These are phyloP conservation scores for Mucor circinelloides DNA, from an alignment of 371 early-diverging fungal genomes.

Conservation along the genomic window DNA sequence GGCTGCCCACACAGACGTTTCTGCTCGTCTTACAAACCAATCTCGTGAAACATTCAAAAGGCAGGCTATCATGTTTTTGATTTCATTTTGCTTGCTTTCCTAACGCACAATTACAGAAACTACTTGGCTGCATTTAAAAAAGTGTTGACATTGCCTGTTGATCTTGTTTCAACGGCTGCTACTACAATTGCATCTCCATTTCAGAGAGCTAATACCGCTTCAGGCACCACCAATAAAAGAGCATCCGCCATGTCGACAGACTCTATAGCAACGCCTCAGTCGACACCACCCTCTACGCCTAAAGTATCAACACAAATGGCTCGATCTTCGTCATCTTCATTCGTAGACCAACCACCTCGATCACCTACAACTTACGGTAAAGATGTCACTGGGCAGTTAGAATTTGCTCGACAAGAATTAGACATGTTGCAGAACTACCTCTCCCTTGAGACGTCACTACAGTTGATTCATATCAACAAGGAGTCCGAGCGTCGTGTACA, in stretches of 20 bases:
- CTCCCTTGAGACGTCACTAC: slow-evolving; percentile 76
- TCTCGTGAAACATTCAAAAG: slow-evolving; percentile 40
- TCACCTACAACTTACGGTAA: slow-evolving; percentile 2
- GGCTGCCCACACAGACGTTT: slow-evolving; percentile 11
- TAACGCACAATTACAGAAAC: slow-evolving; percentile 28
- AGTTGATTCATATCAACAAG: slow-evolving; percentile 81
- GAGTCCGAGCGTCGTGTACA: slow-evolving; percentile 71
- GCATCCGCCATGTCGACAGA: slow-evolving; percentile 20
- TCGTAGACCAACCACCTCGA: background rate
- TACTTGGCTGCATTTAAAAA: slow-evolving; percentile 58
- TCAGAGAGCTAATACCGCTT: slow-evolving; percentile 13
- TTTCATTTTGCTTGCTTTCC: background rate
- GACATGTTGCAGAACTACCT: slow-evolving; percentile 70
- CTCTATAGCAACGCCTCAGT: slow-evolving; percentile 18
- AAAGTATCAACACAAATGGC: slow-evolving; percentile 15
- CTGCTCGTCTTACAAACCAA: slow-evolving; percentile 37
- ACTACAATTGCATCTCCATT: slow-evolving; percentile 40
- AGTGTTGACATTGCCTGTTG: slow-evolving; percentile 50
- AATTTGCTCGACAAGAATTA: slow-evolving; percentile 39
- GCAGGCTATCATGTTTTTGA: background rate
- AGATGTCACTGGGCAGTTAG: slow-evolving; percentile 23
- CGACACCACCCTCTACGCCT: slow-evolving; percentile 31
- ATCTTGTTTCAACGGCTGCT: slow-evolving; percentile 53
- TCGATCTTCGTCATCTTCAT: slow-evolving; percentile 8
- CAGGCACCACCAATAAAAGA: slow-evolving; percentile 2